Base-by-base conservation (phyloP, 257 asterid species). In the Striga asiatica region DNA sequence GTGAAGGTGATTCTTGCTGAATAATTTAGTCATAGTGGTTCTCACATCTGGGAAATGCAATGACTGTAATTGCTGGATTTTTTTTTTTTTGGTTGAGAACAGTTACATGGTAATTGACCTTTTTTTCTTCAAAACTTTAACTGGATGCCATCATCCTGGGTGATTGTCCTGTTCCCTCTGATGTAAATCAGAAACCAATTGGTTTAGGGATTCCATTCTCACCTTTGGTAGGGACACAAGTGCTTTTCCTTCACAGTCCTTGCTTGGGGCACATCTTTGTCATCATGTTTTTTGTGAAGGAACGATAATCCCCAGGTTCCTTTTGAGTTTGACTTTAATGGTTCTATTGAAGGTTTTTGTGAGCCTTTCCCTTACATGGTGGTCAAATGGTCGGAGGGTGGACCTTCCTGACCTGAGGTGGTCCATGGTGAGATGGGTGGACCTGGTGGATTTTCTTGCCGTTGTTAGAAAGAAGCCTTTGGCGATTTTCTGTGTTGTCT, bases 341-440 rank as follows among this genome's bases (percentile, higher is more conserved):
- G 77, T 85, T 85, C 81, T 86, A 76, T 89, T 89, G 96, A 89
- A 84, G 96, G 97, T 85, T 78, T 39, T n/a, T 79, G 69, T 78
- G 83, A 76, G 88, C 89, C 80, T 81, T 68, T 65, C 57, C 78
- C 80, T 74, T 78, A 80, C 89, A 83, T 82, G 95, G 81, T 88
- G 88, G 83, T 89, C 80, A 77, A n/a, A 71, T 69, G 82, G 76
- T 76, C 76, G 71, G 82, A 74, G 78, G 94, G 84, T 80, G 93
- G 77, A 71, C 74, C 74, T 70, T 21, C 80, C 77, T 78, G 94
- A 78, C 93, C 87, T 75, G n/a, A n/a, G 94, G 78, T 76, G 89
- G 94, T 80, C 79, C 81, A 77, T 79, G 92, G 83, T 85, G 95
- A 75, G 95, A 83, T n/a, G 83, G 95, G 94, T 83, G 94, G 81